Evolutionary conservation across 1,139 yeast species (phyloP), one percentile per base, ranked within the genome.

Genomic region (Suhomyces chickasaworum): DNA sequence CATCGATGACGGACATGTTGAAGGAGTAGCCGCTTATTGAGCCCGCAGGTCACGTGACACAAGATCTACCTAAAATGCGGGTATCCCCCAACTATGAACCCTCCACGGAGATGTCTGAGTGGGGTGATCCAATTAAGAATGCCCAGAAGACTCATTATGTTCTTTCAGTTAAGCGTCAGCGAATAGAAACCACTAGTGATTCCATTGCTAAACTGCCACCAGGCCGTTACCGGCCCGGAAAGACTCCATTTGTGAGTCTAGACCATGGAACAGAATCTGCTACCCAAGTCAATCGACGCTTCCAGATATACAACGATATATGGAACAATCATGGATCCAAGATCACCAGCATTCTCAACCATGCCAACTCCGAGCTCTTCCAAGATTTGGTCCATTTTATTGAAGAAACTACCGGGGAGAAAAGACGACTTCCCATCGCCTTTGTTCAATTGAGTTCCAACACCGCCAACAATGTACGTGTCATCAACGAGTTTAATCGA

Each of bases 401-500:
- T 20, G 50, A 49, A 21, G 22, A 23, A 33, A 21, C 42, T 31
- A 18, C 37, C 13, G 36, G n/a, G 17, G 30, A 40, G 30, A 31
- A 42, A 13, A 41, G 45, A 12, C 69, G 69, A 47, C 52, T 79
- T 7, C 67, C 68, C 2, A 67, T 78, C 2, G 81, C 77, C 1
- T 66, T 80, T 45, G 60, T 83, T 4, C 74, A 73, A 48, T 66
- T 83, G 44, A 80, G 84, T 13, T 71, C 86, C 13, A 81, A 81
- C 55, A 74, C 77, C 7, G 78, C 86, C n/a, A 79, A 81, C 49
- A 82, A 81, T 54, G 60, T 72, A 12, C 63, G 79, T 25, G 72
- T 81, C 17, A 57, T 80, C 21, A 64, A 66, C 10, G 80, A 79
- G 45, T 71, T 80, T 43, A 60, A 63, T 17, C 53, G 50, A 12